Percentiles rank a stretch among this genome's conserved stretches.
phyloP scores from a whole-genome alignment of 2,329 filamentous ascomycete genomes.

The Colletotrichum tropicale region DNA sequence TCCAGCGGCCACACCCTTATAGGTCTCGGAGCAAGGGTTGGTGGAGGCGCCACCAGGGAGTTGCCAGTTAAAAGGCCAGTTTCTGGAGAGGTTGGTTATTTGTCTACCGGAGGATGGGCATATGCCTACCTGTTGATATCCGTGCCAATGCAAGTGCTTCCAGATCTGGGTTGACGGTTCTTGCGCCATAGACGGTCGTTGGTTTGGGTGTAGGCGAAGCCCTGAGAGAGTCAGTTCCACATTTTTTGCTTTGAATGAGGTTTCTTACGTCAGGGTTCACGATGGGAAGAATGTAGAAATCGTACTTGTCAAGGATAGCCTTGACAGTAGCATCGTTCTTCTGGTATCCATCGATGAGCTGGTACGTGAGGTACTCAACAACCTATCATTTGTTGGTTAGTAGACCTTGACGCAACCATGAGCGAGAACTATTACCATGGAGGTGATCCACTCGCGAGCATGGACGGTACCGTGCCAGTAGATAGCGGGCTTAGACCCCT shows the following conservation, averaged over 20 bases:
- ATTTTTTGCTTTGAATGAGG: rapidly evolving
- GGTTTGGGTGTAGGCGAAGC: conserved; percentile 64
- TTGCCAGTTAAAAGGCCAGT: conserved; percentile 62
- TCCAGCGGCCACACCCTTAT: conserved; percentile 44
- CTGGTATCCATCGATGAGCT: conserved; percentile 52
- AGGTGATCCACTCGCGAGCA: conserved; percentile 64
- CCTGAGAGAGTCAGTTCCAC: conserved; percentile 28
- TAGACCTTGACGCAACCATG: rapidly evolving
- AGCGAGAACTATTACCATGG: conserved; percentile 41
- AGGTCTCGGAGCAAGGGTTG: conserved; percentile 56
- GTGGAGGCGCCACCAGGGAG: conserved; percentile 53
- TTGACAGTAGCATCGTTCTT: conserved; percentile 38
- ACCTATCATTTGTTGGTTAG: conserved; percentile 26
- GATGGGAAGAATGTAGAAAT: conserved; percentile 69
- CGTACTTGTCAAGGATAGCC: conserved; percentile 62
- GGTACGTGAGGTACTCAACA: conserved; percentile 57
- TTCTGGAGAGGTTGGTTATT: conserved; percentile 24
- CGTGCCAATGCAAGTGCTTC: conserved; percentile 50
- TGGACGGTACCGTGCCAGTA: conserved; percentile 64
- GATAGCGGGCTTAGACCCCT: conserved; percentile 53
- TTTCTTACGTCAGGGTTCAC: conserved; percentile 62
- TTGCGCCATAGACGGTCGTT: conserved; percentile 66
- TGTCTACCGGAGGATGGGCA: no score
- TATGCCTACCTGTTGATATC: conserved; percentile 56
- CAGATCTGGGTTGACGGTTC: conserved; percentile 51